phyloP scores from a whole-genome alignment of 257 asterid genomes.

The Scutellaria barbata region DNA sequence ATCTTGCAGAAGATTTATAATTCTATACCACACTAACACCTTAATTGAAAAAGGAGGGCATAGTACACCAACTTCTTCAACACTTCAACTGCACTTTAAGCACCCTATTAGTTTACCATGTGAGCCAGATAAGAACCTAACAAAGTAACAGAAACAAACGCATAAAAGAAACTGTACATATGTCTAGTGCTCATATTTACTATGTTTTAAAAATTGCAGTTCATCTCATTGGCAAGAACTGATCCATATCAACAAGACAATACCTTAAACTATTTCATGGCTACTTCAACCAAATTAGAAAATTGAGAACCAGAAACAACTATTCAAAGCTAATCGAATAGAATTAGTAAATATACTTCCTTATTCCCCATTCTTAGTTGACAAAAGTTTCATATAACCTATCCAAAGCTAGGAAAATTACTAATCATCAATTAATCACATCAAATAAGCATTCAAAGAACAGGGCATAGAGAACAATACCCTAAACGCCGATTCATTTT shows the following conservation, averaged over 20 bases:
- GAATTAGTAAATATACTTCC: neutral
- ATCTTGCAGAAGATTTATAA: neutral
- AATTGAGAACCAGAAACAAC: slow-evolving; percentile 16
- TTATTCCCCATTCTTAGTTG: neutral
- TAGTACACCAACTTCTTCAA: neutral
- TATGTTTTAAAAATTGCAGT: neutral
- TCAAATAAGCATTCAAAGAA: slow-evolving; percentile 10
- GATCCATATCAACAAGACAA: slow-evolving; percentile 4
- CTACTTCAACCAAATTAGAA: neutral
- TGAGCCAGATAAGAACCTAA: slow-evolving; percentile 16
- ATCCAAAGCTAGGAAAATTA: slow-evolving; percentile 5
- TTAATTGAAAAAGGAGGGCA: neutral
- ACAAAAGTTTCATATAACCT: slow-evolving; percentile 15
- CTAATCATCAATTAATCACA: slow-evolving; percentile 9
- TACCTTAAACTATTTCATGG: neutral
- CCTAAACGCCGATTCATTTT: slow-evolving; percentile 78
- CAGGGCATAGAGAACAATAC: slow-evolving; percentile 38
- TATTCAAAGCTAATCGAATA: neutral
- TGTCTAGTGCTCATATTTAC: neutral
- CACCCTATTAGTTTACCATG: neutral
- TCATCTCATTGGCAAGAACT: neutral
- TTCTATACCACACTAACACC: neutral
- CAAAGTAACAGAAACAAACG: neutral
- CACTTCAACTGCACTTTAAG: neutral
- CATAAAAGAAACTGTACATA: neutral